phyloP scores from a whole-genome alignment of 257 asterid genomes.

The Lantana camara region DNA sequence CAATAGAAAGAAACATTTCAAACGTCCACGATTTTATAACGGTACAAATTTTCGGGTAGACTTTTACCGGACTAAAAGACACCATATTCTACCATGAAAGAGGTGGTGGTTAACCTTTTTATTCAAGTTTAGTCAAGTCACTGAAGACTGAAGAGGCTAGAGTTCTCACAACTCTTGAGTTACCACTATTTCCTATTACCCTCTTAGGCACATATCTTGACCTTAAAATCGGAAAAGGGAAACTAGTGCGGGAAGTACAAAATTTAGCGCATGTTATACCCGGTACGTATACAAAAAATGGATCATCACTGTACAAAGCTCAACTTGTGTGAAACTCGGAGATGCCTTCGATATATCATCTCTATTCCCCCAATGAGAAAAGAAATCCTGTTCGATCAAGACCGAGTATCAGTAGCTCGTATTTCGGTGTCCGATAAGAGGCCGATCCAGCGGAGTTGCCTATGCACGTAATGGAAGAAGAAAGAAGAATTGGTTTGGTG shows the following conservation, averaged over 20 bases:
- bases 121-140: no score
- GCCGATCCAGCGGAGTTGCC: not conserved
- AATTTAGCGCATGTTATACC: not conserved
- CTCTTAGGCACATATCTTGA: not conserved
- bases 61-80: no score
- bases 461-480: not conserved
- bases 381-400: not conserved
- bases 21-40: no score
- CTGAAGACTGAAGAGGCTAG: not conserved
- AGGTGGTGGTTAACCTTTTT: no score
- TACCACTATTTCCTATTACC: not conserved
- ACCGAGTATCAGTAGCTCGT: no score
- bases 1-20: no score
- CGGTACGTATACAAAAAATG: slow-evolving; percentile 1
- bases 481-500: not conserved
- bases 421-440: not conserved
- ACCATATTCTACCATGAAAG: no score
- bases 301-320: slow-evolving; percentile 10
- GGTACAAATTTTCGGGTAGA: no score
- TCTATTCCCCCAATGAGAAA: slow-evolving; percentile 6
- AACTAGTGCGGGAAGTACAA: slow-evolving; percentile 4
- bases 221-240: not conserved
- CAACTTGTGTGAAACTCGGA: slow-evolving; percentile 3
- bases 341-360: not conserved
- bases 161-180: not conserved